Evolutionary conservation across 805 yeast species (phyloP).

Genomic region (Lipomyces yamadae): DNA sequence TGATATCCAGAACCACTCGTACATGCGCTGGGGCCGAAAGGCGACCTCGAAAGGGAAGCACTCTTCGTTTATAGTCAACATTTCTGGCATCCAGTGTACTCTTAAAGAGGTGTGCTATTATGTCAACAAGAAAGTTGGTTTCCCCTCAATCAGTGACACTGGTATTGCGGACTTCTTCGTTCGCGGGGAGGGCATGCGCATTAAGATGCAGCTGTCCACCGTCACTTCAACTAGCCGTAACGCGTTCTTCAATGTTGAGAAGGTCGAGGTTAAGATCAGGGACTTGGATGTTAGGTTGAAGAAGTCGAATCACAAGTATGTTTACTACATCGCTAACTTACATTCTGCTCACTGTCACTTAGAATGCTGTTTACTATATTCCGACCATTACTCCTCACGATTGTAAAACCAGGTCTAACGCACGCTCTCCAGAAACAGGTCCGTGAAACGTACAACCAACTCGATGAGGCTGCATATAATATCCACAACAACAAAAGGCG

Average conservation of each 20-base stretch:
- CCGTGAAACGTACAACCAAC: conserved; percentile 24
- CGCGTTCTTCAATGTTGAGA: conserved; percentile 33
- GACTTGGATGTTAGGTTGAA: conserved; percentile 26
- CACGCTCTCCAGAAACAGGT: conserved; percentile 36
- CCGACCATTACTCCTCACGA: conserved; percentile 29
- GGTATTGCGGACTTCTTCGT: conserved; percentile 35
- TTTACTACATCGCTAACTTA: neutral
- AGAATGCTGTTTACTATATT: conserved; percentile 29
- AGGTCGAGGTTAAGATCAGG: conserved; percentile 31
- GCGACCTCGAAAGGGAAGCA: conserved; percentile 10
- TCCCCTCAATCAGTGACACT: conserved; percentile 28
- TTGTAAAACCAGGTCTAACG: conserved; percentile 29
- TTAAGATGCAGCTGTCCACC: conserved; percentile 23
- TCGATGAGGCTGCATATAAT: conserved; percentile 29
- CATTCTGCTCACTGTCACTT: neutral
- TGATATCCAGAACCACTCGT: conserved; percentile 28
- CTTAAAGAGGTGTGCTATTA: conserved; percentile 32
- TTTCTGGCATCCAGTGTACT: conserved; percentile 31
- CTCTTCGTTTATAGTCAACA: conserved; percentile 19
- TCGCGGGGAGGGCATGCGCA: conserved; percentile 27
- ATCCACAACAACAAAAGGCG: conserved; percentile 31
- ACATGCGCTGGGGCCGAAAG: conserved; percentile 29
- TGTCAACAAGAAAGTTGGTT: conserved; percentile 30
- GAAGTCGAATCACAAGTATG: conserved; percentile 31
- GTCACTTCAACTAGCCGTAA: conserved; percentile 13